A percentile compares a stretch with the other conserved stretches of the same genome.
These are phyloP conservation scores for Mucor piriformis DNA, from an alignment of 371 early-diverging fungal species.

Conservation along the genomic window DNA sequence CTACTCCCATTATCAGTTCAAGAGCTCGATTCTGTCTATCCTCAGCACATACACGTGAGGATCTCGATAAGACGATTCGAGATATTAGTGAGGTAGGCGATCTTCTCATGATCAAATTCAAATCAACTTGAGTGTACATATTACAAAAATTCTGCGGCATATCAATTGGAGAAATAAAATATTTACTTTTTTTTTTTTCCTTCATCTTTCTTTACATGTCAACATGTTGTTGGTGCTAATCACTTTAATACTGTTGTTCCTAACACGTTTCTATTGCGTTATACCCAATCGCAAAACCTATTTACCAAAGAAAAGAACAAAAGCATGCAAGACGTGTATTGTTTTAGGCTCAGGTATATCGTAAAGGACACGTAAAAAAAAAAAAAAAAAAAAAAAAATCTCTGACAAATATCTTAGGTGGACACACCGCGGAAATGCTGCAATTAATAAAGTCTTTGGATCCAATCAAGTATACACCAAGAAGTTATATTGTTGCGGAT, in stretches of 20 bases:
- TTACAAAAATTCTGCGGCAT: background rate
- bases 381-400: slow-evolving; percentile 1
- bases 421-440: slow-evolving; percentile 84
- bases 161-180: background rate
- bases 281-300: background rate
- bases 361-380: slow-evolving; percentile 7
- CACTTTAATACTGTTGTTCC: background rate
- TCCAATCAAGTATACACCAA: slow-evolving; percentile 51
- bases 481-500: slow-evolving; percentile 65
- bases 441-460: slow-evolving; percentile 60
- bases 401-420: slow-evolving; percentile 40
- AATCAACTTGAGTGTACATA: slow-evolving; percentile 5
- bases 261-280: slow-evolving; percentile 12
- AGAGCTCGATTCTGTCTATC: slow-evolving; percentile 98
- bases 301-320: background rate
- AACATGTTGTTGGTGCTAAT: background rate
- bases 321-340: slow-evolving; percentile 31
- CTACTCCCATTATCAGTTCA: slow-evolving; percentile 96
- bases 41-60: slow-evolving; percentile 95
- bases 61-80: slow-evolving; percentile 77
- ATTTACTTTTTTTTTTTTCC: slow-evolving; percentile 1
- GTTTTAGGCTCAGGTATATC: slow-evolving; percentile 51
- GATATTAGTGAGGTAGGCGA: slow-evolving; percentile 70
- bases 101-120: slow-evolving; percentile 56
- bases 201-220: background rate